Evolutionary conservation across 495 filamentous ascomycete species (phyloP).

Genomic region (Aspergillus coremiiformis): DNA sequence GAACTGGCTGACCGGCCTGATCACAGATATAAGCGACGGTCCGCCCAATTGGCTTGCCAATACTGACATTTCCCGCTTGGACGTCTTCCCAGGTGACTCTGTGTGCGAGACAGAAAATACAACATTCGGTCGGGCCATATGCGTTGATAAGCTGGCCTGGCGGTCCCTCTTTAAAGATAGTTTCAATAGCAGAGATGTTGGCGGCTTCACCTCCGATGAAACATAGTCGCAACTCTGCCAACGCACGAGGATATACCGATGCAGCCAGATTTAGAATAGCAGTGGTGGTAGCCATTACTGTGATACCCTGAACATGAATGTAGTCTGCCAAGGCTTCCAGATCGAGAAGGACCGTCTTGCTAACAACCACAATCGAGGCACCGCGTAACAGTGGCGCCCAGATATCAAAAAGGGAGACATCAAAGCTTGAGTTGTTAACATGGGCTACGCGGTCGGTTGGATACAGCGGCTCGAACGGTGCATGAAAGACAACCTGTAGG

Average conservation of each 20-base stretch:
- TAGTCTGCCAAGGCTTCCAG: background rate
- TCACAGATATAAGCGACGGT: constrained; percentile 35
- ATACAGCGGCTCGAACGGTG: constrained; percentile 6
- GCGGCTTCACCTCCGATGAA: constrained; percentile 18
- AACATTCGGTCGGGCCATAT: constrained; percentile 29
- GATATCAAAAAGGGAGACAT: constrained; percentile 23
- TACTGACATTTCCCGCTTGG: constrained; percentile 1
- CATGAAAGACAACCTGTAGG: constrained; percentile 16
- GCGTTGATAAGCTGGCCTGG: constrained; percentile 22
- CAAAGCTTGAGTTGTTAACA: constrained; percentile 20
- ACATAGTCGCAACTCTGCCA: constrained; percentile 5
- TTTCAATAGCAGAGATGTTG: constrained; percentile 10
- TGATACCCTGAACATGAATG: constrained; percentile 1
- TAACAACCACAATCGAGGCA: constrained; percentile 12
- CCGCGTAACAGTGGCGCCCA: constrained; percentile 18
- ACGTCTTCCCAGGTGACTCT: constrained; percentile 6
- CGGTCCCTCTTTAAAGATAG: constrained; percentile 11
- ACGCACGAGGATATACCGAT: constrained; percentile 8
- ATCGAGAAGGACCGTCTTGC: constrained; percentile 10
- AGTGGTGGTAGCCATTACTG: constrained; percentile 15
- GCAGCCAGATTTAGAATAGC: constrained; percentile 15
- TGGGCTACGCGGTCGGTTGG: constrained; percentile 13
- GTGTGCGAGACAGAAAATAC: constrained; percentile 8
- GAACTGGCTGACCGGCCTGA: constrained; percentile 23
- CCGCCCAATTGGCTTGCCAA: constrained; percentile 14